These are phyloP conservation scores for Groenewaldozyma salmanticensis DNA, from an alignment of 805 yeast species.

Conservation along the genomic window DNA sequence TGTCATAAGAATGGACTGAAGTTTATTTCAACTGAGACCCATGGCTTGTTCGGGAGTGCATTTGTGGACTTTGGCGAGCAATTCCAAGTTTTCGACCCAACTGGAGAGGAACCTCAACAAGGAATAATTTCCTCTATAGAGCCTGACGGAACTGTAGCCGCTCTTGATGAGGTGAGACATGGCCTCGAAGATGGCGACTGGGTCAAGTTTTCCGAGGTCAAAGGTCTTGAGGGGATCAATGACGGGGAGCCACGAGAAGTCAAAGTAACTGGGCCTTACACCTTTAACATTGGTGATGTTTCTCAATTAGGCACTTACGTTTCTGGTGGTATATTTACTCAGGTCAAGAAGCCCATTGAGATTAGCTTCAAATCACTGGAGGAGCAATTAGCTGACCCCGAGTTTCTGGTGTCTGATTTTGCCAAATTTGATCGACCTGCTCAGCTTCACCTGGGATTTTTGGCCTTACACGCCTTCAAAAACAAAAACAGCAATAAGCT, in stretches of 20 bases:
- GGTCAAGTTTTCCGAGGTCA: slow-evolving; percentile 78
- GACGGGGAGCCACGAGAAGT: slow-evolving; percentile 66
- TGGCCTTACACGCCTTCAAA: slow-evolving; percentile 72
- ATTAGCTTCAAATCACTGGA: slow-evolving; percentile 53
- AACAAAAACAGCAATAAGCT: slow-evolving; percentile 49
- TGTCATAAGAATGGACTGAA: slow-evolving; percentile 68
- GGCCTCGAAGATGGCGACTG: slow-evolving; percentile 87
- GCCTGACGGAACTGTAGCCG: slow-evolving; percentile 81
- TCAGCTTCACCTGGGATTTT: slow-evolving; percentile 85
- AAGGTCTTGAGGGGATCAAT: slow-evolving; percentile 67
- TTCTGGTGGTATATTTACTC: slow-evolving; percentile 85
- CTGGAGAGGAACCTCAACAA: slow-evolving; percentile 84
- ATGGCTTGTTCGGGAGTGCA: slow-evolving; percentile 80
- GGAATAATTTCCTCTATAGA: slow-evolving; percentile 91
- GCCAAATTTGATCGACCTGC: slow-evolving; percentile 91
- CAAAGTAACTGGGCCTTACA: slow-evolving; percentile 89
- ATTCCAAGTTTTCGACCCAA: slow-evolving; percentile 72
- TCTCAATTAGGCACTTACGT: slow-evolving; percentile 53
- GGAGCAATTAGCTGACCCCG: slow-evolving; percentile 67
- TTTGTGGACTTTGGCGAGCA: slow-evolving; percentile 85
- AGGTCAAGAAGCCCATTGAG: slow-evolving; percentile 74
- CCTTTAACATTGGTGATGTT: slow-evolving; percentile 59
- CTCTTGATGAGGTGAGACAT: slow-evolving; percentile 85
- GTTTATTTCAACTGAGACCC: slow-evolving; percentile 70
- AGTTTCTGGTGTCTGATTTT: slow-evolving; percentile 70